phyloP scores from a whole-genome alignment of 179 eudicot genomes.

The Corrigiola litoralis region DNA sequence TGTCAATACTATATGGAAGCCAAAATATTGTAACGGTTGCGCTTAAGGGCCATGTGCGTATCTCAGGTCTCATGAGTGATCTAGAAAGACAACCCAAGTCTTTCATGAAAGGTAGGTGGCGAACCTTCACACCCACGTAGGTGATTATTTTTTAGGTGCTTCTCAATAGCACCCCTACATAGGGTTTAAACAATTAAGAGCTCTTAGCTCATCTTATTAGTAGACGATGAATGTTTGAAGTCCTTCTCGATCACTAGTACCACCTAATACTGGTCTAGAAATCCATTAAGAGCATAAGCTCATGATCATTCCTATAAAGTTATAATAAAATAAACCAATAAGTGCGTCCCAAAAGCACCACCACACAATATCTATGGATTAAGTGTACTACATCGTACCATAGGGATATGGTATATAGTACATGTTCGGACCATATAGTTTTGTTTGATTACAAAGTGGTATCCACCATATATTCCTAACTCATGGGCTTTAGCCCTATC shows the following conservation, averaged over 20 bases:
- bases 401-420: not conserved
- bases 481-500: constrained; percentile 3
- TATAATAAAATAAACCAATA: not conserved
- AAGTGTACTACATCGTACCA: not conserved
- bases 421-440: not conserved
- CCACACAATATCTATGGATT: not conserved
- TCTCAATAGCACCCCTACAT: no score
- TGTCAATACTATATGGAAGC: no score
- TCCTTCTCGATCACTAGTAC: no score
- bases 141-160: not conserved
- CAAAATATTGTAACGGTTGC: no score
- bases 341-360: not conserved
- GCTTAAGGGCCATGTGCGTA: not conserved
- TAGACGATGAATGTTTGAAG: no score
- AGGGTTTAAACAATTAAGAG: no score
- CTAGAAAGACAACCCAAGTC: not conserved
- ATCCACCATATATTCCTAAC: not conserved
- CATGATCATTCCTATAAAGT: not conserved
- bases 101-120: constrained; percentile 3
- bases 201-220: no score
- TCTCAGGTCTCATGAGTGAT: not conserved
- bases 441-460: not conserved
- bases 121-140: not conserved
- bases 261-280: not conserved
- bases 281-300: not conserved